phyloP scores from a whole-genome alignment of 768 basidiomycete genomes.

The Russula brevipes region DNA sequence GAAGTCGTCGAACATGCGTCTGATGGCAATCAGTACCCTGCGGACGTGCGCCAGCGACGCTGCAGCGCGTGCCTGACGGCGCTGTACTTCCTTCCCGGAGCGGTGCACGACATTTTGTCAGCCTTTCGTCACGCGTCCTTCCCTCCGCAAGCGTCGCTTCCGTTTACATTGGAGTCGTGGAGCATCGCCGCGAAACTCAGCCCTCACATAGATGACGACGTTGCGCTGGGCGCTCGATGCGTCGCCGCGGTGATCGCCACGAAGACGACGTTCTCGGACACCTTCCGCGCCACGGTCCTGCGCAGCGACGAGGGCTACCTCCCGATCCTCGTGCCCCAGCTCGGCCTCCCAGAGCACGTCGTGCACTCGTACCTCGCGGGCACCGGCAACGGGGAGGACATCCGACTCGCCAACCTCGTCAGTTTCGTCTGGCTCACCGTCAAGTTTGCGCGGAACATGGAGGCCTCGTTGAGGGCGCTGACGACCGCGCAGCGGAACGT shows the following conservation, averaged over 20 bases:
- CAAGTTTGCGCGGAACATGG: background rate
- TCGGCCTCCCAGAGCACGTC: background rate
- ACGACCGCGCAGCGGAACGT: background rate
- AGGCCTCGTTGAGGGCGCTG: background rate
- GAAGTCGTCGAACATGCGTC: background rate
- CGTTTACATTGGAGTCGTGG: background rate
- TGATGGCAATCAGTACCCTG: background rate
- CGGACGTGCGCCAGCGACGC: background rate
- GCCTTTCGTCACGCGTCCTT: background rate
- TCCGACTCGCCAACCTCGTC: background rate
- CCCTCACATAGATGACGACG: background rate
- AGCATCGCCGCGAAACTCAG: background rate
- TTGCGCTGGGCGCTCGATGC: slow-evolving; percentile 2
- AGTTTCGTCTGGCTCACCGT: slow-evolving; percentile 2
- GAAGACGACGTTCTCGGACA: background rate
- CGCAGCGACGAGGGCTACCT: background rate
- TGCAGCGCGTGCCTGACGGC: background rate
- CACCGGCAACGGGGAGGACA: background rate
- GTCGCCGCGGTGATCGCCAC: background rate
- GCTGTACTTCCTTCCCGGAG: background rate
- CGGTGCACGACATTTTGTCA: background rate
- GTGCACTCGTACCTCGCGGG: background rate
- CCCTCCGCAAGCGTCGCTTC: background rate
- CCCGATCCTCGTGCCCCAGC: background rate
- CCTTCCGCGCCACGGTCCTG: background rate